Evolutionary conservation across 192 early-diverging fungal species (phyloP).

Genomic region (Mortierella hygrophila): DNA sequence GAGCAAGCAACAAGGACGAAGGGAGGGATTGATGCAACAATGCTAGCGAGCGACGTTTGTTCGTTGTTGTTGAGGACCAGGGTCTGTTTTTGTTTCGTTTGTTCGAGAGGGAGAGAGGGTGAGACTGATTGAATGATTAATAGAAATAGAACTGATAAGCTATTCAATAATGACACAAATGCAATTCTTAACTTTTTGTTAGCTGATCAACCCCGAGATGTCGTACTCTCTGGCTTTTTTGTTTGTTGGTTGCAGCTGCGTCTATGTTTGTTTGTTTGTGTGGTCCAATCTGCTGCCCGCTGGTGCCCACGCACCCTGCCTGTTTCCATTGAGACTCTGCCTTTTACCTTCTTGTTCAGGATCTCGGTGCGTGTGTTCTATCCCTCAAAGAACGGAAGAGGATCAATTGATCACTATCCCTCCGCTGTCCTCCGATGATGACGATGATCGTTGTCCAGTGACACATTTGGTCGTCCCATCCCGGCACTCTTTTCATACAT

Average conservation of each 20-base stretch:
- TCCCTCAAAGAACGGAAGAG: too few species aligned
- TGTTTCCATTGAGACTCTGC: not conserved
- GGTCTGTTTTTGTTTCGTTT: too few species aligned
- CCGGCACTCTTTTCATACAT: too few species aligned
- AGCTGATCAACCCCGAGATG: constrained; percentile 4
- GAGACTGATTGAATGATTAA: not conserved
- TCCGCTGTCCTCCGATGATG: too few species aligned
- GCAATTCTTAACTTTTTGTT: not conserved
- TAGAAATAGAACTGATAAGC: not conserved
- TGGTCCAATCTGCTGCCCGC: constrained; percentile 1
- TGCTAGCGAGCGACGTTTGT: not conserved
- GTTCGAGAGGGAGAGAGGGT: not conserved
- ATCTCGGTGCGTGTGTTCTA: too few species aligned
- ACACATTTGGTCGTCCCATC: too few species aligned
- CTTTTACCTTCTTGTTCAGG: not conserved
- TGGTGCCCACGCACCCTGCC: not conserved
- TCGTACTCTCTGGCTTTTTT: not conserved
- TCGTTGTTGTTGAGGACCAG: too few species aligned
- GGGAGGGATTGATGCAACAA: not conserved
- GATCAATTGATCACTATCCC: too few species aligned
- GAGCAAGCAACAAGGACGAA: not conserved
- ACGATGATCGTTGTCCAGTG: too few species aligned
- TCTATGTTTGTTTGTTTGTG: not conserved
- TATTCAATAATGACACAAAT: too few species aligned
- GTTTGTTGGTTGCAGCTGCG: not conserved